phyloP scores from a whole-genome alignment of 345 rosid genomes.

The Brassica juncea region DNA sequence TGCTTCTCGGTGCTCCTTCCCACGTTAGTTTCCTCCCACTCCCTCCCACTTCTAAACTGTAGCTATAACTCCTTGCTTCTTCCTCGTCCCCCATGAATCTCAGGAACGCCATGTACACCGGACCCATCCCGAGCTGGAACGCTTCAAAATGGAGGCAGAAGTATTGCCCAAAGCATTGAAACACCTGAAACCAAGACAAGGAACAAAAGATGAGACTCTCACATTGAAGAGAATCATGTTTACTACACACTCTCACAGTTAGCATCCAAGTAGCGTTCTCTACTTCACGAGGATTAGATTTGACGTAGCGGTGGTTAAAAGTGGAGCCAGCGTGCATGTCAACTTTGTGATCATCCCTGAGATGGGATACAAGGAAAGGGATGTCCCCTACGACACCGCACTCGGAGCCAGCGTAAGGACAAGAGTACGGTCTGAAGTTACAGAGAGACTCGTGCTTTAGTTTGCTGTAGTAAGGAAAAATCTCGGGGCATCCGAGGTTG shows the following conservation, averaged over 20 bases:
- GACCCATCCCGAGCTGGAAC: conserved; percentile 94
- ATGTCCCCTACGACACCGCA: conserved; percentile 68
- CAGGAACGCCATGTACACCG: conserved; percentile 95
- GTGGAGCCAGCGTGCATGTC: conserved; percentile 81
- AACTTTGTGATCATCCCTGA: conserved; percentile 76
- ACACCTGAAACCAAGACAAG: conserved; percentile 53
- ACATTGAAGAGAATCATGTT: conserved; percentile 1
- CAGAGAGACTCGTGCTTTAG: conserved; percentile 72
- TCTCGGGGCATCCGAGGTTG: conserved; percentile 77
- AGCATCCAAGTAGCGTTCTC: conserved; percentile 87
- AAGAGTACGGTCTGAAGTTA: conserved; percentile 72
- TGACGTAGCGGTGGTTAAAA: conserved; percentile 80
- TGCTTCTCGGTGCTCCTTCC: conserved; percentile 94
- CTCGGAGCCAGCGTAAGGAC: conserved; percentile 84
- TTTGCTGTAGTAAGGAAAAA: conserved; percentile 77
- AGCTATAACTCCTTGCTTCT: conserved; percentile 82
- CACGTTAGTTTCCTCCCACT: conserved; percentile 89
- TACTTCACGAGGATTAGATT: conserved; percentile 79
- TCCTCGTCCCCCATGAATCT: conserved; percentile 95
- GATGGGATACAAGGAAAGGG: conserved; percentile 70
- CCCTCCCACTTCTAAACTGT: conserved; percentile 98
- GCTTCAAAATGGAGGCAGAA: conserved; percentile 98
- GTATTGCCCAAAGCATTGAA: conserved; percentile 92
- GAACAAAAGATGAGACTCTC: background rate
- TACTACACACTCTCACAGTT: conserved; percentile 42